phyloP scores from a whole-genome alignment of 2,329 filamentous ascomycete genomes.

The Plenodomus lindquistii region DNA sequence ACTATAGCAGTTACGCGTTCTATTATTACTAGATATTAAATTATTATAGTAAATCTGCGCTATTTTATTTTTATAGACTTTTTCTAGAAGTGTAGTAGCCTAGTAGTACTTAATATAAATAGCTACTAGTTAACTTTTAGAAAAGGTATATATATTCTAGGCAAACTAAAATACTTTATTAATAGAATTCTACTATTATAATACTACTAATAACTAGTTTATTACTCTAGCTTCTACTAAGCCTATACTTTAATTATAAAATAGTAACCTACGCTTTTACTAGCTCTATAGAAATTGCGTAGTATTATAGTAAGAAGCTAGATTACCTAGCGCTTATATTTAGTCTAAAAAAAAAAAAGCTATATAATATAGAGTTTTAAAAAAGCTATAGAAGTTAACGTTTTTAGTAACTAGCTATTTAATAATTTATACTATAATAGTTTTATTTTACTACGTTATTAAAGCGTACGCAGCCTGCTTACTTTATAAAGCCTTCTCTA shows the following conservation, averaged over 20 bases:
- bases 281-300: background rate
- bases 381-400: too few species aligned
- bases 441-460: too few species aligned
- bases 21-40: background rate
- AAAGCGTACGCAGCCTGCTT: too few species aligned
- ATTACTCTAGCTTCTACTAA: too few species aligned
- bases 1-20: background rate
- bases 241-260: too few species aligned
- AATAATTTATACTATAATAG: too few species aligned
- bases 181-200: too few species aligned
- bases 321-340: background rate
- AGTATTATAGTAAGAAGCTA: slow-evolving; percentile 12
- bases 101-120: slow-evolving; percentile 5
- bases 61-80: background rate
- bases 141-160: slow-evolving; percentile 3
- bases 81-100: background rate
- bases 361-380: background rate
- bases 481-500: too few species aligned
- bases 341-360: too few species aligned
- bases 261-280: background rate
- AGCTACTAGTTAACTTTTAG: slow-evolving; percentile 1
- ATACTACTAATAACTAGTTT: too few species aligned
- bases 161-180: background rate
- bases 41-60: background rate
- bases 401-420: too few species aligned